phyloP scores from a whole-genome alignment of 2,329 filamentous ascomycete genomes.

The Fusarium verrucosum region DNA sequence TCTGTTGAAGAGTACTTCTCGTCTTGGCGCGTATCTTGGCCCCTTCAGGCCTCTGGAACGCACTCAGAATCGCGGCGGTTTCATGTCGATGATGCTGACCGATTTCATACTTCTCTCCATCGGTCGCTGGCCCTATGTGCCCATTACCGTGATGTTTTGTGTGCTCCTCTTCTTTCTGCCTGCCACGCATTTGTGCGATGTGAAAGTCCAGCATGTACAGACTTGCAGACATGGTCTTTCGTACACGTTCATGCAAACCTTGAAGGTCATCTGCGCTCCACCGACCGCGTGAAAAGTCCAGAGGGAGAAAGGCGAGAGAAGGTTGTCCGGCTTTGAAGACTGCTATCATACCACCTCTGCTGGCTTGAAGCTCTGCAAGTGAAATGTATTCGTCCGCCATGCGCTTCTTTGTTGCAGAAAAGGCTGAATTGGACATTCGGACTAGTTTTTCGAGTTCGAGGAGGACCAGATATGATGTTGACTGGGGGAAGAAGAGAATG shows the following conservation, averaged over 20 bases:
- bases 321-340: slow-evolving; percentile 52
- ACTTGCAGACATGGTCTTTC: slow-evolving; percentile 48
- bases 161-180: slow-evolving; percentile 32
- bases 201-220: slow-evolving; percentile 56
- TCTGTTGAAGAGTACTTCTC: slow-evolving; percentile 45
- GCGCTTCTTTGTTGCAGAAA: slow-evolving; percentile 45
- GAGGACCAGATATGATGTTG: slow-evolving; percentile 57
- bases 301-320: slow-evolving; percentile 54
- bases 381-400: slow-evolving; percentile 34
- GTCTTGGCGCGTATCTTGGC: slow-evolving; percentile 47
- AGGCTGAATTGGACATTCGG: slow-evolving; percentile 45
- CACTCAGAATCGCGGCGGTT: slow-evolving; percentile 48
- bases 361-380: slow-evolving; percentile 46
- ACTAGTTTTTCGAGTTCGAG: slow-evolving; percentile 46
- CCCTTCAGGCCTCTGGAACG: slow-evolving; percentile 51
- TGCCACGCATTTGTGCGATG: slow-evolving; percentile 45
- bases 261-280: slow-evolving; percentile 58
- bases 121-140: background rate
- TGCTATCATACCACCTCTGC: slow-evolving; percentile 45
- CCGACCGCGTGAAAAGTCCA: slow-evolving; percentile 57
- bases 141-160: background rate
- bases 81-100: slow-evolving; percentile 46
- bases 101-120: slow-evolving; percentile 24
- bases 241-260: slow-evolving; percentile 49
- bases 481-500: slow-evolving; percentile 59